These are phyloP conservation scores for Dipteronia dyeriana DNA, from an alignment of 345 rosid genomes.

Conservation along the genomic window DNA sequence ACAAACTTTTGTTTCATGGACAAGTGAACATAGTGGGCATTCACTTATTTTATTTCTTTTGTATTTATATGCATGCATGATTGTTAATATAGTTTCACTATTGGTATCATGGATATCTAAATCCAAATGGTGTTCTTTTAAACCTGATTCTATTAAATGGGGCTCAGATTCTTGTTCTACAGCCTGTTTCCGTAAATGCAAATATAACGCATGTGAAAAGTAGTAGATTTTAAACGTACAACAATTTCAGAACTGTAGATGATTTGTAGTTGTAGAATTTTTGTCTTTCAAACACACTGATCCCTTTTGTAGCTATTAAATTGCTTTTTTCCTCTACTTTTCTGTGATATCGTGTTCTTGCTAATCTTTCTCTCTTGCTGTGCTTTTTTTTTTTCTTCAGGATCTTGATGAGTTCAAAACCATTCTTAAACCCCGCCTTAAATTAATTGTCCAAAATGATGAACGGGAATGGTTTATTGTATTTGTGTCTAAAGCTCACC, in stretches of 20 bases:
- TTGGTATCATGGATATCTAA: neutral
- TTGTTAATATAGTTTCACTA: neutral
- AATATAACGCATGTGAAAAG: neutral
- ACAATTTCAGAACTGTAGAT: neutral
- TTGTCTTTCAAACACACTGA: neutral
- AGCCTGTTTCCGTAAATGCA: neutral
- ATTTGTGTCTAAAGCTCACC: conserved; percentile 90
- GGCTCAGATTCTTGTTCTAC: neutral
- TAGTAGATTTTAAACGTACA: neutral
- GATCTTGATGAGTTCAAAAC: conserved; percentile 97
- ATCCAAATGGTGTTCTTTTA: neutral
- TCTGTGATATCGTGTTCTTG: conserved; percentile 15
- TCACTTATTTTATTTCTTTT: neutral
- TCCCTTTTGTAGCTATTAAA: neutral
- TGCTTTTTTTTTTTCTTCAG: conserved; percentile 35
- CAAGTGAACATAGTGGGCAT: neutral
- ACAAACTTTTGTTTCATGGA: neutral
- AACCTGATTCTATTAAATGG: neutral
- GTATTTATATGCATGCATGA: neutral
- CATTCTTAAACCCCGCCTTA: conserved; percentile 92
- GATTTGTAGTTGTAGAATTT: neutral
- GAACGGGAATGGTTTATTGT: conserved; percentile 97
- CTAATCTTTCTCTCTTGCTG: conserved; percentile 13
- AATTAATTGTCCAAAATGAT: conserved; percentile 85
- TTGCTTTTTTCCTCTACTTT: neutral